Evolutionary conservation across 768 basidiomycete species (phyloP).

Genomic region (Trametes sanguinea): DNA sequence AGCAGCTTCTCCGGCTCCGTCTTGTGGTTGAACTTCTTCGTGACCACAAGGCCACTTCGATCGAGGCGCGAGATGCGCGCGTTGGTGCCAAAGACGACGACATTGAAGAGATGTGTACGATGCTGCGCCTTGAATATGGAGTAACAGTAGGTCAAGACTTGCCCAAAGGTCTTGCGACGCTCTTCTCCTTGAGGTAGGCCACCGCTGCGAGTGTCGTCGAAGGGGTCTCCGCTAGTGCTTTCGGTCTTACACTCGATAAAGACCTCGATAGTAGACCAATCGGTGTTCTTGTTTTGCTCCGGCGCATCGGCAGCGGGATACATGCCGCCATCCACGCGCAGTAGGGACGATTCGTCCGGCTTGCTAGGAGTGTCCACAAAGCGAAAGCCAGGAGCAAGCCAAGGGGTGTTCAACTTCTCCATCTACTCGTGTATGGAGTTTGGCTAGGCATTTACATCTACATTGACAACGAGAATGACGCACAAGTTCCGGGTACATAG

Average conservation of each 20-base stretch:
- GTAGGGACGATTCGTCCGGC: background rate
- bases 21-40: constrained; percentile 10
- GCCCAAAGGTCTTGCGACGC: background rate
- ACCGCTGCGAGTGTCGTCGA: background rate
- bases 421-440: no score
- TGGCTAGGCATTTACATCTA: no score
- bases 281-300: background rate
- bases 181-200: no score
- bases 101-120: constrained; percentile 2
- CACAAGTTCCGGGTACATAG: background rate
- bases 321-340: constrained; percentile 3
- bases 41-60: background rate
- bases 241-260: constrained; percentile 6
- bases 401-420: no score
- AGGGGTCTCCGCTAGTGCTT: background rate
- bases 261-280: constrained; percentile 3
- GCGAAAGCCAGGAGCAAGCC: no score
- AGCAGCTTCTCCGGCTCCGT: constrained; percentile 1
- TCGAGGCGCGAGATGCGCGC: constrained; percentile 8
- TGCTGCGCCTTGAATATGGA: background rate
- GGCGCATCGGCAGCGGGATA: background rate
- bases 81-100: constrained; percentile 1
- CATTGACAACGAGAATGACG: no score
- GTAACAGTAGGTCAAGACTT: background rate
- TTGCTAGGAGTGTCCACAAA: no score